Conservation (phyloP, 1,139 yeast genomes). For the Pichia sorboxylosa region DNA sequence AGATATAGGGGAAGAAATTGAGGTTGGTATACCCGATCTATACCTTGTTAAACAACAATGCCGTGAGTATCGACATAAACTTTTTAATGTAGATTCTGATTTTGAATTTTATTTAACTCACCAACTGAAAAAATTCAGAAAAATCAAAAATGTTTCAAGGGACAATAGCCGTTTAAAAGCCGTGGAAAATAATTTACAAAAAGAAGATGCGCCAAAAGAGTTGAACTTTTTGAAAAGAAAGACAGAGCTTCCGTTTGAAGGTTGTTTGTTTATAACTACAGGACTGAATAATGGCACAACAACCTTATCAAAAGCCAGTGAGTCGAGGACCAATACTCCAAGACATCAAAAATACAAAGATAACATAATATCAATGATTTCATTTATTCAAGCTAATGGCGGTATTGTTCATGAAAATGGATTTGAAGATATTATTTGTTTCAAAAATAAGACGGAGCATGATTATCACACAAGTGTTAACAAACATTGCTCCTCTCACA, state of each 20-base stretch:
- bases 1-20: constrained; percentile 5
- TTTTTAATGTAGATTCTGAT: constrained; percentile 14
- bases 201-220: not conserved
- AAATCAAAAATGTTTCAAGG: not conserved
- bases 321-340: constrained; percentile 7
- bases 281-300: constrained; percentile 3
- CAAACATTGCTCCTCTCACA: too few species aligned
- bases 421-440: constrained; percentile 7
- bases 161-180: not conserved
- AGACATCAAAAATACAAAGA: constrained; percentile 2
- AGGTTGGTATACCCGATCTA: constrained; percentile 8
- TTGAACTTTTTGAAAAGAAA: constrained; percentile 6
- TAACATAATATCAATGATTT: constrained; percentile 1
- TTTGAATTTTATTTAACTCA: constrained; percentile 12
- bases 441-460: constrained; percentile 1
- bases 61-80: constrained; percentile 10
- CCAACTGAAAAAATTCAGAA: constrained; percentile 4
- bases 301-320: constrained; percentile 1
- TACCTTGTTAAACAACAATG: constrained; percentile 6
- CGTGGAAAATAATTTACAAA: constrained; percentile 3
- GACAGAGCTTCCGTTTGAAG: constrained; percentile 3
- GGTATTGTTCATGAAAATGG: constrained; percentile 8
- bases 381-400: constrained; percentile 7
- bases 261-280: constrained; percentile 11
- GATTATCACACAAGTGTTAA: too few species aligned